Evolutionary conservation across 2,329 filamentous ascomycete genomes (phyloP).

Genomic region (Ophiosphaerella korrae): DNA sequence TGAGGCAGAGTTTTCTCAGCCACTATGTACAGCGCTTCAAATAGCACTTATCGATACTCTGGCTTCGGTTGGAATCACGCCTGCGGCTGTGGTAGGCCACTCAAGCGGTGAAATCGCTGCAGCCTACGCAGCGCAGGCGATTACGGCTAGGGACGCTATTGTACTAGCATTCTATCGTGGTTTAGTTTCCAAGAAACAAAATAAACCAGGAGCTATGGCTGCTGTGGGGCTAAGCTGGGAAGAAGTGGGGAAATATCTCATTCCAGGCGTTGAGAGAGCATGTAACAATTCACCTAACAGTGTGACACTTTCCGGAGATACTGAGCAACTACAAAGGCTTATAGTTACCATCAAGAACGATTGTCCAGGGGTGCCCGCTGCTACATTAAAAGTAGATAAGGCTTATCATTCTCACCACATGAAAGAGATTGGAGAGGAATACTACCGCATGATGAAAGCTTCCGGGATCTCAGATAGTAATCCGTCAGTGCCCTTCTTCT

Average conservation of each 20-base stretch:
- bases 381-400: conserved; percentile 21
- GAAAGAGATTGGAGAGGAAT: conserved; percentile 7
- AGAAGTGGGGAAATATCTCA: background rate
- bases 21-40: conserved; percentile 28
- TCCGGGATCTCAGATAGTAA: background rate
- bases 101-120: conserved; percentile 51
- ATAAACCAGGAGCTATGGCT: conserved; percentile 13
- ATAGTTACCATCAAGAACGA: conserved; percentile 14
- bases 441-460: background rate
- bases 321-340: conserved; percentile 5
- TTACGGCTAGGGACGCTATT: conserved; percentile 25
- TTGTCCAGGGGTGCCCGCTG: conserved; percentile 25
- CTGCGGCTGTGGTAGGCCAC: conserved; percentile 39
- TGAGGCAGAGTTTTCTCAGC: conserved; percentile 24
- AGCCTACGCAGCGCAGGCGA: conserved; percentile 40
- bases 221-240: conserved; percentile 10
- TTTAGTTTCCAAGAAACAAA: background rate
- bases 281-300: conserved; percentile 25
- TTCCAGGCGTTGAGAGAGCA: conserved; percentile 1
- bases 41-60: conserved; percentile 18
- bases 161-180: conserved; percentile 20
- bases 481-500: background rate
- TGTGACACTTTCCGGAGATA: conserved; percentile 30
- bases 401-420: conserved; percentile 38
- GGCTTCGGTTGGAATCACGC: conserved; percentile 4